Base-by-base conservation (phyloP, 208 protist genomes). In the Leishmania braziliensis region DNA sequence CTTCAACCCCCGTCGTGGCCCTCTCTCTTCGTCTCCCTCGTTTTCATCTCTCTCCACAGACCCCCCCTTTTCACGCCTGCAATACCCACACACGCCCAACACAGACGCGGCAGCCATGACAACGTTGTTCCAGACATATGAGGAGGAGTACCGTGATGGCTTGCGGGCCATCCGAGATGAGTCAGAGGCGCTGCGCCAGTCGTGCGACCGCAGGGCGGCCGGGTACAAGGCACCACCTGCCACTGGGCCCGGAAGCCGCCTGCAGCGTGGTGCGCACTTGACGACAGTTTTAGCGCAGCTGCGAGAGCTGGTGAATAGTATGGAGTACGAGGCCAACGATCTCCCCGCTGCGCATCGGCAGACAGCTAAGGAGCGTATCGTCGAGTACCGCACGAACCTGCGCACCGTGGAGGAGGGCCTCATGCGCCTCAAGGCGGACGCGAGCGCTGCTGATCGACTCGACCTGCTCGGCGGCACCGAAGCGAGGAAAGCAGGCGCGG, bases 321-420 rank as follows among this genome's bases (percentile, higher is more conserved):
- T 96, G 93, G 91, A 93, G 78, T 93, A 95, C 79, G 91, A 96
- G 84, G 81, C 88, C 58, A 90, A 93, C 77, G 89, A 92, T 48
- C 60, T 95, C 20, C 84, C 87, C 2, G 81, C 87, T 0, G 88
- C 84, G 0, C 81, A 87, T 76, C 84, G 88, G 78, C 83, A 91
- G 63, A 80, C 80, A 0, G 77, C 88, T 14, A 87, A 86, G 81
- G 85, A 88, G 75, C 86, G 91, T 23, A 84, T 95, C 12, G 51
- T 53, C n/a, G 86, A 87, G 26, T 94, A 90, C 63, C 81, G 82
- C 23, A 81, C 77, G 60, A 84, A 85, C 77, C 68, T 85, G 10
- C 79, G 75, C 8, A 20, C 79, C 1, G 10, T 93, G 36, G 92
- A 95, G 77, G 84, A 90, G 46, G 75, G 82, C n/a, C 76, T 96